These are phyloP conservation scores for Pyricularia sp. DNA, from an alignment of 2,329 filamentous ascomycete species.

Conservation along the genomic window DNA sequence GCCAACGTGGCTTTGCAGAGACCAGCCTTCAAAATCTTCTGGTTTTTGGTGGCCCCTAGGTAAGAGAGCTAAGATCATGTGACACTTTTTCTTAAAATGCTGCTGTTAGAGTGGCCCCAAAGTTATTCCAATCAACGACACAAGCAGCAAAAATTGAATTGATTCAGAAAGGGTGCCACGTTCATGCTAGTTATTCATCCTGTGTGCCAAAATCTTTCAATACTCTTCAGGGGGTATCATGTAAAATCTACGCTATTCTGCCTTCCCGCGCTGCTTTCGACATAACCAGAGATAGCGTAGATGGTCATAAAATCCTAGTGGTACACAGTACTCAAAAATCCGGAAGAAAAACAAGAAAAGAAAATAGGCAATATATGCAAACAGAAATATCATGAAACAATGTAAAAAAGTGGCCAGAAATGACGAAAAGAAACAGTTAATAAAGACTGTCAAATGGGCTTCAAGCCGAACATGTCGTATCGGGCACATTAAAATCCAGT, in stretches of 20 bases:
- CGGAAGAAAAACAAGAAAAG: neutral
- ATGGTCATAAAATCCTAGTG: neutral
- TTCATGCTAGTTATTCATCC: neutral
- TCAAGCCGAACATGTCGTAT: neutral
- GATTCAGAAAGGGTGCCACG: neutral
- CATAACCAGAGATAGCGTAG: neutral
- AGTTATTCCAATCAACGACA: neutral
- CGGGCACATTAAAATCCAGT: slow-evolving; percentile 11
- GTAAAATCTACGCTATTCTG: neutral
- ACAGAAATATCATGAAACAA: neutral
- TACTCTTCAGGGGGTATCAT: neutral
- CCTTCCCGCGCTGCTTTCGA: neutral
- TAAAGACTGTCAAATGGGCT: neutral
- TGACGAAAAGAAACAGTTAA: slow-evolving; percentile 2
- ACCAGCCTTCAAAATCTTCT: slow-evolving; percentile 39
- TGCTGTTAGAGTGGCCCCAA: neutral
- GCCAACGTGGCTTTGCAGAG: slow-evolving; percentile 32
- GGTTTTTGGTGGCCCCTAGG: slow-evolving; percentile 26
- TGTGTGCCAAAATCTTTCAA: neutral
- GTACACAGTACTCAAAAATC: neutral
- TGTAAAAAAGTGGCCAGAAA: neutral
- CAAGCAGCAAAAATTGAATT: neutral
- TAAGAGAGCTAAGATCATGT: neutral
- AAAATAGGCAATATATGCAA: neutral
- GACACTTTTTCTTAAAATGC: neutral